Percentiles rank a stretch among this genome's conserved stretches.
These are phyloP conservation scores for Colletotrichum sp. DNA, from an alignment of 2,329 filamentous ascomycete species.

Conservation along the genomic window DNA sequence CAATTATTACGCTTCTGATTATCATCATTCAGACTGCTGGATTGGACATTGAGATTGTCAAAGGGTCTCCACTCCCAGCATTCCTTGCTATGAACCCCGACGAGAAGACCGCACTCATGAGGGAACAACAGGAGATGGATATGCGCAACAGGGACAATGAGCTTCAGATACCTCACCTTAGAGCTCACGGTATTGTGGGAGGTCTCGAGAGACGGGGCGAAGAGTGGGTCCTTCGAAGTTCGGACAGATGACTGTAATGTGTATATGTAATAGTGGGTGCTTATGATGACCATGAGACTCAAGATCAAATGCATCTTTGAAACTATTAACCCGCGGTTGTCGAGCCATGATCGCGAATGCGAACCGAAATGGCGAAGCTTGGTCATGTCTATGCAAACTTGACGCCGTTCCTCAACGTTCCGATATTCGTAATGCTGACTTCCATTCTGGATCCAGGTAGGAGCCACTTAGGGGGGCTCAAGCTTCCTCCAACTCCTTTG, in stretches of 20 bases:
- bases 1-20: neutral
- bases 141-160: neutral
- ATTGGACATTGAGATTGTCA: slow-evolving; percentile 8
- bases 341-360: neutral
- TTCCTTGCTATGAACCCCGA: neutral
- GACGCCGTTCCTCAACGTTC: slow-evolving; percentile 45
- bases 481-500: slow-evolving; percentile 45
- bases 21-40: neutral
- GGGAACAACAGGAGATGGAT: neutral
- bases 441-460: slow-evolving; percentile 44
- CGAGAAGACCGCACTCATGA: neutral
- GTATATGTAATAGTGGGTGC: neutral
- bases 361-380: neutral
- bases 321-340: neutral
- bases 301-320: neutral
- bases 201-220: neutral
- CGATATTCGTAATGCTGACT: slow-evolving; percentile 42
- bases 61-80: slow-evolving; percentile 4
- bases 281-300: neutral
- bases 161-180: neutral
- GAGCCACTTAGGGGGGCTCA: slow-evolving; percentile 43
- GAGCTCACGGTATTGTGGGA: neutral
- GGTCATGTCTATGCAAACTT: slow-evolving; percentile 14
- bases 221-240: neutral
- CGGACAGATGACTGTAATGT: neutral